Evolutionary conservation across 2,329 filamentous ascomycete genomes (phyloP).

Genomic region (Aspergillus puulaauensis): DNA sequence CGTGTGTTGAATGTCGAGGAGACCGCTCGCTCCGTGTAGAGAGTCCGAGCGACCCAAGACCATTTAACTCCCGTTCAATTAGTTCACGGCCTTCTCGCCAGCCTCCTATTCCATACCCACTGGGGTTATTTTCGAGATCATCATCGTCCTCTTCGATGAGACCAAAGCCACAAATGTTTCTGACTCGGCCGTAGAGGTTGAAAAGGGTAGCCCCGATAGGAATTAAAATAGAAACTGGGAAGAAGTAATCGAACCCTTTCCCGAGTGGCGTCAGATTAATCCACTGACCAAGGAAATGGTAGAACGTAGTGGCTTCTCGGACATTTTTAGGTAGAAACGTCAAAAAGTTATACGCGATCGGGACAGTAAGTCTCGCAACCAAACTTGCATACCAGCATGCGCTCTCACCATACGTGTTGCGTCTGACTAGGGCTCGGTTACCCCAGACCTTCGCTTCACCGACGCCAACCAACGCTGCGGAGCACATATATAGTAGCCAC

Average conservation of each 20-base stretch:
- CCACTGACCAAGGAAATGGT: slow-evolving; percentile 76
- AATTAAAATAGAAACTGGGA: slow-evolving; percentile 82
- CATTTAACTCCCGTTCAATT: slow-evolving; percentile 80
- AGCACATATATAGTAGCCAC: slow-evolving; percentile 97
- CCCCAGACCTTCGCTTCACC: slow-evolving; percentile 97
- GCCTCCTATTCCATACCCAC: slow-evolving; percentile 71
- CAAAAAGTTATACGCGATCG: slow-evolving; percentile 93
- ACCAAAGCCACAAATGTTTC: slow-evolving; percentile 74
- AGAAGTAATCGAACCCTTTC: slow-evolving; percentile 80
- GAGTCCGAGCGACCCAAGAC: slow-evolving; percentile 51
- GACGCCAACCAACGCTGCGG: slow-evolving; percentile 81
- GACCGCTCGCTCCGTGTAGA: slow-evolving; percentile 34
- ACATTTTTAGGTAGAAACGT: slow-evolving; percentile 76
- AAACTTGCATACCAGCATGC: slow-evolving; percentile 96
- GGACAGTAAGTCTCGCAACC: slow-evolving; percentile 88
- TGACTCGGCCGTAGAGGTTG: slow-evolving; percentile 81
- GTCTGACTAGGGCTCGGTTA: slow-evolving; percentile 81
- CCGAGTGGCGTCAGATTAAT: slow-evolving; percentile 83
- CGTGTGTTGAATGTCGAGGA: slow-evolving; percentile 27
- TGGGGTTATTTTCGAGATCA: slow-evolving; percentile 60
- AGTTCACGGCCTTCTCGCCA: slow-evolving; percentile 92
- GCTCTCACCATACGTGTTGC: slow-evolving; percentile 88
- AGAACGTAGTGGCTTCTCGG: slow-evolving; percentile 79
- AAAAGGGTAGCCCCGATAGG: slow-evolving; percentile 85
- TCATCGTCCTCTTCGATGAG: slow-evolving; percentile 73